Evolutionary conservation across 1,139 yeast species (phyloP).

Genomic region (Lodderomyces beijingensis): DNA sequence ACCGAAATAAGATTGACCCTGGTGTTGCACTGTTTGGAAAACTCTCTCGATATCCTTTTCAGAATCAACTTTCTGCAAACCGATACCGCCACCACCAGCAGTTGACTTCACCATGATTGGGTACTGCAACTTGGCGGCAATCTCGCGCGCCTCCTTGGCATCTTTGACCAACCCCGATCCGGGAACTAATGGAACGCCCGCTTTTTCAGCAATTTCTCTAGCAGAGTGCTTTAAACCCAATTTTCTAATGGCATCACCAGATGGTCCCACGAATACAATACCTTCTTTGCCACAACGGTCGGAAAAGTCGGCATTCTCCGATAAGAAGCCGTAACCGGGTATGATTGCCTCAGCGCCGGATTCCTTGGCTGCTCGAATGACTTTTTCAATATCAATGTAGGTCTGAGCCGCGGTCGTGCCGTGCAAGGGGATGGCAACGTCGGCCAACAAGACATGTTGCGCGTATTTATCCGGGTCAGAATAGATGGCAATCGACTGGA

Average conservation of each 20-base stretch:
- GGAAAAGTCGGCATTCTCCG: slow-evolving; percentile 95
- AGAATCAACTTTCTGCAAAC: slow-evolving; percentile 85
- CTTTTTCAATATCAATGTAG: slow-evolving; percentile 78
- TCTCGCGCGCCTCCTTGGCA: slow-evolving; percentile 66
- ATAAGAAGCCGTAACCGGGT: slow-evolving; percentile 95
- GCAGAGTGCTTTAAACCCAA: slow-evolving; percentile 95
- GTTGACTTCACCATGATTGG: slow-evolving; percentile 97
- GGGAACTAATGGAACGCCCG: slow-evolving; percentile 92
- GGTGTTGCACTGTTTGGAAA: slow-evolving; percentile 87
- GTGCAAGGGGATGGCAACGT: slow-evolving; percentile 69
- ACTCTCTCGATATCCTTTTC: slow-evolving; percentile 77
- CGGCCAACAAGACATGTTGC: slow-evolving; percentile 79
- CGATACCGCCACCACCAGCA: slow-evolving; percentile 99
- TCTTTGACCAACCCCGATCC: slow-evolving; percentile 79
- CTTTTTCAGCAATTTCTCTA: slow-evolving; percentile 81
- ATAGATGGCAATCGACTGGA: slow-evolving; percentile 80
- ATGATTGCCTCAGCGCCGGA: slow-evolving; percentile 88
- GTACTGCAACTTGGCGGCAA: slow-evolving; percentile 77
- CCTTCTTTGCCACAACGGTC: slow-evolving; percentile 81
- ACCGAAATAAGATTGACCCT: slow-evolving; percentile 88
- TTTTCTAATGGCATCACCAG: slow-evolving; percentile 86
- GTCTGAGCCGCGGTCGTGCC: slow-evolving; percentile 89
- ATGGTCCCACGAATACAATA: slow-evolving; percentile 89
- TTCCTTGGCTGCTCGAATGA: slow-evolving; percentile 76
- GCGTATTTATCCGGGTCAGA: slow-evolving; percentile 89